Conservation (phyloP, 306 rosid species). For the Vachellia collinsii region DNA sequence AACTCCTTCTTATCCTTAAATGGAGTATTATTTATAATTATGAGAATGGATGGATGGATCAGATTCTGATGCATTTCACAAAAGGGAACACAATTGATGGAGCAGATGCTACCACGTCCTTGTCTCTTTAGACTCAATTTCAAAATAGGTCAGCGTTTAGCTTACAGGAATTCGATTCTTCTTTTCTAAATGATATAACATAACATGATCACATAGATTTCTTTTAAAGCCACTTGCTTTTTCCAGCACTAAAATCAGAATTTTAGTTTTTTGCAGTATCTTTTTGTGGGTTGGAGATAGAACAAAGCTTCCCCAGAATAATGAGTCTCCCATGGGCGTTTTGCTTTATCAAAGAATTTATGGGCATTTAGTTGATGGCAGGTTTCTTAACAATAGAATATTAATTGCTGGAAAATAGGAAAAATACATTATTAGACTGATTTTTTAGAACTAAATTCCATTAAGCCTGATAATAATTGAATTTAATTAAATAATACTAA, state of each 20-base stretch:
- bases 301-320: constrained; percentile 10
- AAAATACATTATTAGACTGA: too few species aligned
- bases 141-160: constrained; percentile 36
- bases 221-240: constrained; percentile 13
- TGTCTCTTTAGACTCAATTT: constrained; percentile 30
- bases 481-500: too few species aligned
- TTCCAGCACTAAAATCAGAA: constrained; percentile 29
- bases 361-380: neutral
- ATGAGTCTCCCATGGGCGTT: neutral
- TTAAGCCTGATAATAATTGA: too few species aligned
- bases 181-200: constrained; percentile 24
- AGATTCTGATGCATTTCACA: neutral
- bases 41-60: neutral
- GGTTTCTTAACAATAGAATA: neutral
- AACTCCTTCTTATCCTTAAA: neutral
- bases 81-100: constrained; percentile 50
- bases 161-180: constrained; percentile 48
- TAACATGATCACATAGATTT: neutral
- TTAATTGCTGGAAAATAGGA: neutral
- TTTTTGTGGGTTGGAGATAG: neutral
- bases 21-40: neutral
- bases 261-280: neutral
- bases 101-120: constrained; percentile 33
- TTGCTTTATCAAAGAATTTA: neutral
- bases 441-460: too few species aligned